Evolutionary conservation across 805 yeast species (phyloP).

Genomic region (Candida rishiriensis): DNA sequence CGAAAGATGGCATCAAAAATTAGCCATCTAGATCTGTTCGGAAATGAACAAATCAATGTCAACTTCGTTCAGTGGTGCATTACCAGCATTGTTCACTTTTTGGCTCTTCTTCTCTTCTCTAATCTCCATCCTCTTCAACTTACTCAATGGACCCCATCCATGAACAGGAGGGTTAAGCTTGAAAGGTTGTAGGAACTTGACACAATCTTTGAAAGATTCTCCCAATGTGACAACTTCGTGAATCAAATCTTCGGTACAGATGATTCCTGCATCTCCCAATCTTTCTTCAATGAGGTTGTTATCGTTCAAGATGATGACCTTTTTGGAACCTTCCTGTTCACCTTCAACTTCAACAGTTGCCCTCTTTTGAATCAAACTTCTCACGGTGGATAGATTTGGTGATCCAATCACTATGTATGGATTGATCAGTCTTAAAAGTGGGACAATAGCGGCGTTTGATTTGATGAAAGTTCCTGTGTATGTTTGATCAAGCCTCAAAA

Average conservation of each 20-base stretch:
- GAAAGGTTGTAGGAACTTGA: conserved; percentile 67
- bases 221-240: conserved; percentile 65
- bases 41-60: conserved; percentile 68
- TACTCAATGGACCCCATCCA: conserved; percentile 72
- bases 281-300: conserved; percentile 71
- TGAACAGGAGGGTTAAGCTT: conserved; percentile 61
- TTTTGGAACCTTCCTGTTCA: conserved; percentile 20
- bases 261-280: conserved; percentile 63
- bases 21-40: conserved; percentile 49
- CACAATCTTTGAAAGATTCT: conserved; percentile 56
- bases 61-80: conserved; percentile 62
- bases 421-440: conserved; percentile 60
- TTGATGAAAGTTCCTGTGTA: conserved; percentile 73
- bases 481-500: conserved; percentile 54
- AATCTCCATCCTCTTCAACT: conserved; percentile 58
- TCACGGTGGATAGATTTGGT: conserved; percentile 69
- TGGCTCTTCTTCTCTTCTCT: conserved; percentile 45
- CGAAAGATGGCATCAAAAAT: too few species aligned
- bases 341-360: conserved; percentile 45
- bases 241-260: conserved; percentile 77
- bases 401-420: conserved; percentile 72
- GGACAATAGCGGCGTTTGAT: conserved; percentile 52
- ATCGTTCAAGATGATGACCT: conserved; percentile 56
- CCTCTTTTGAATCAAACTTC: conserved; percentile 74
- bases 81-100: conserved; percentile 53